Base-by-base conservation (phyloP, 495 filamentous ascomycete genomes). In the Aspergillus avenaceus region DNA sequence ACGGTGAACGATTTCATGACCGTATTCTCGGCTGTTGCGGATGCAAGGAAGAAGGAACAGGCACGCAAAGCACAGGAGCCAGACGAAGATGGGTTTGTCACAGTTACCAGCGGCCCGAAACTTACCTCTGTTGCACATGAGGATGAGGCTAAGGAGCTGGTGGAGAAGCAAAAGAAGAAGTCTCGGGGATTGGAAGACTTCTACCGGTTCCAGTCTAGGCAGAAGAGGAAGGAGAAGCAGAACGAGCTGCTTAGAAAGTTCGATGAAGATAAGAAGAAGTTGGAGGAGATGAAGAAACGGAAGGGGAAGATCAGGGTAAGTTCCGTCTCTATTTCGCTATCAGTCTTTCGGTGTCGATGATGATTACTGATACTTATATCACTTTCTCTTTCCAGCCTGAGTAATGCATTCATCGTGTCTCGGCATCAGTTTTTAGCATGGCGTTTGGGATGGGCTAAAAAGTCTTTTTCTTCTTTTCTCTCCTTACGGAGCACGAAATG, bases 51-150 rank as follows among this genome's bases (percentile, higher is more conserved):
- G 40, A 81, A 81, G 21, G 72, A 81, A 16, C 82, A 81, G 26
- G 81, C 84, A 53, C 75, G 76, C 48, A 69, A 81, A 51, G 78
- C 86, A 38, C 80, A 84, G 58, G 84, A 86, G 58, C 89, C 93
- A 8, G 93, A 98, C 63, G 90, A 89, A 61, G 95, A 98, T 67
- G 93, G 93, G 8, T 98, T 98, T 62, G 77, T 97, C 18, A 97
- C 90, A 25, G 95, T 98, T 24, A 87, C 84, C 4, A 77, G 86
- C 48, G 91, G 91, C 12, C 73, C 73, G 32, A 83, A 86, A 48
- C 74, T 76, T 8, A 90, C 87, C 11, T 84, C 87, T 8, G 80
- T 86, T 2, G 88, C 88, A 14, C 73, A 81, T 38, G 79, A 83
- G 52, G 86, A 87, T 57, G 88, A 90, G 59, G 84, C 86, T 9